Evolutionary conservation across 768 basidiomycete genomes (phyloP).

Genomic region (Lactarius hengduanensis): DNA sequence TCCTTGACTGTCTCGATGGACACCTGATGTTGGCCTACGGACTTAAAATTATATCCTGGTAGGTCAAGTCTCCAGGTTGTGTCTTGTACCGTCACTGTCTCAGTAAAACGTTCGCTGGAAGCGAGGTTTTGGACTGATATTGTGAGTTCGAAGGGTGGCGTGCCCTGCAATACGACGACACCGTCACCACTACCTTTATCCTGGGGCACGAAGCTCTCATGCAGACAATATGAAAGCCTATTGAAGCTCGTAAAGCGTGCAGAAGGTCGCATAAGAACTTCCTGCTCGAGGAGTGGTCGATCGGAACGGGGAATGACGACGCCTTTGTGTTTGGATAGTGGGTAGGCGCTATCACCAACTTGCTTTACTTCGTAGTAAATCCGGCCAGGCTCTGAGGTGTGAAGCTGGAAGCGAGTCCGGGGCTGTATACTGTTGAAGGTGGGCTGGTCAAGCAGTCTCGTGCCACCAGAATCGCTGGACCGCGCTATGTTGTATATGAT

Average conservation of each 20-base stretch:
- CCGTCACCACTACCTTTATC: slow-evolving; percentile 57
- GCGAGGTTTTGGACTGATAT: slow-evolving; percentile 76
- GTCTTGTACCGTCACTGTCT: slow-evolving; percentile 49
- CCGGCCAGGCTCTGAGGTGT: slow-evolving; percentile 71
- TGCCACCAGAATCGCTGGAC: slow-evolving; percentile 64
- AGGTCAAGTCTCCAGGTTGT: slow-evolving; percentile 69
- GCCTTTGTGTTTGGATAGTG: slow-evolving; percentile 63
- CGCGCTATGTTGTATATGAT: slow-evolving; percentile 85
- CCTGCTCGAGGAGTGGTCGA: slow-evolving; percentile 79
- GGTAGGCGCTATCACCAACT: slow-evolving; percentile 83
- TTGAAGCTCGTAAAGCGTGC: slow-evolving; percentile 71
- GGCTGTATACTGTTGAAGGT: slow-evolving; percentile 84
- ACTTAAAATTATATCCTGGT: slow-evolving; percentile 69
- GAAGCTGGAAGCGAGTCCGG: slow-evolving; percentile 76
- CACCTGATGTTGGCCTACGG: slow-evolving; percentile 79
- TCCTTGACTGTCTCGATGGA: slow-evolving; percentile 78
- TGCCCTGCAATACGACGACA: slow-evolving; percentile 69
- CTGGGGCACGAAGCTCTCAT: slow-evolving; percentile 59
- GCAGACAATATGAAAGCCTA: slow-evolving; percentile 71
- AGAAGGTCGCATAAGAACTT: slow-evolving; percentile 76
- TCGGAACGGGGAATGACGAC: slow-evolving; percentile 64
- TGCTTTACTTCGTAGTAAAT: slow-evolving; percentile 91
- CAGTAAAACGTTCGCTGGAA: slow-evolving; percentile 59
- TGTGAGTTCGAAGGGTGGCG: slow-evolving; percentile 79
- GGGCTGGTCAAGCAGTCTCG: slow-evolving; percentile 69